Evolutionary conservation across 1,284 basidiomycete genomes (phyloP), one percentile per base, ranked within the genome.

Genomic region (Cutaneotrichosporon cavernicola): DNA sequence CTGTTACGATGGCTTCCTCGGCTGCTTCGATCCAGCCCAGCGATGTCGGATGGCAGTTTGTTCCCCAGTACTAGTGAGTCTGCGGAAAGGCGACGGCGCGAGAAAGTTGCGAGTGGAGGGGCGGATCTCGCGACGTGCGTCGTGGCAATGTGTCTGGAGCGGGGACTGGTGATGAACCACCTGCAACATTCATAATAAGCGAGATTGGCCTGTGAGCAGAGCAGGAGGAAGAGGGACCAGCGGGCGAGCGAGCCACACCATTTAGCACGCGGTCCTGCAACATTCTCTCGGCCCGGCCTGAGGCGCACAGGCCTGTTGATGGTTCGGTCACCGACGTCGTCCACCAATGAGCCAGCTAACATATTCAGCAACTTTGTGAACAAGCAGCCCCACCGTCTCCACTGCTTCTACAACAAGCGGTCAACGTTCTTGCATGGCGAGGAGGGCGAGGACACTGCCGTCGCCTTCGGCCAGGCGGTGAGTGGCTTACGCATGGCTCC

Each of bases 351-450:
- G 36, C n/a, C 6, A 16, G 38, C 55, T 56, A 56, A 56, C 55
- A 21, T 26, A n/a, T 2, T 22, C 75, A 84, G 84, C 84, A 95
- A 91, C 75, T 95, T 92, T 85, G 91, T 97, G 81, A 97, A 99
- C 87, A 95, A 97, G 83, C 89, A 96, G 70, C 96, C 96, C 69
- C 85, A 90, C 82, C 90, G 93, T 79, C 87, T 99, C 71, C 96
- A 99, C 83, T 96, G 94, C 83, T 99, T 99, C 85, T 99, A 99
- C 86, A 97, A 90, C 78, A 98, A 98, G 86, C 87, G 88, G 74
- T 97, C 94, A 60, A 97, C 96, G 71, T 96, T 95, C 83, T 91
- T 91, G 79, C 94, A 97, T 81, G 92, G 92, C 63, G 91, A 90
- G 65, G 94, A 97, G 84, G 97, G 95, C 64, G 94, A 97, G 82